These are phyloP conservation scores for Daedaleopsis sinensis DNA, from an alignment of 768 basidiomycete species.

Conservation along the genomic window DNA sequence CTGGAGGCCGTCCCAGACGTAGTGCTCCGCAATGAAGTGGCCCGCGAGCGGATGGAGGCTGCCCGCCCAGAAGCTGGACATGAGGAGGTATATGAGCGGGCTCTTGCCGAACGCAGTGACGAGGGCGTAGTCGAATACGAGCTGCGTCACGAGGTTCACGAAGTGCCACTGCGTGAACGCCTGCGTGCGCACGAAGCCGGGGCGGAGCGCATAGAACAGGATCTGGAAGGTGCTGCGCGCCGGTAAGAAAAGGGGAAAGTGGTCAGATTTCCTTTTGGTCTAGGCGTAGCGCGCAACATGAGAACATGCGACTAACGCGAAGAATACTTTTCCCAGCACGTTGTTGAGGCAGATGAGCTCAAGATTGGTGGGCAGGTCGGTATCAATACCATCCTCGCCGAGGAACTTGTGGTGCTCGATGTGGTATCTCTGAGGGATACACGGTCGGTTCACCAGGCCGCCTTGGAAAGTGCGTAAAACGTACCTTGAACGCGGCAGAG, in stretches of 20 bases:
- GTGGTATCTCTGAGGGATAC: constrained; percentile 71
- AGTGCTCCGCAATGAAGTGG: constrained; percentile 98
- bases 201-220: constrained; percentile 95
- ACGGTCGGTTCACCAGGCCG: background rate
- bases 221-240: constrained; percentile 88
- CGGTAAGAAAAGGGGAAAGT: background rate
- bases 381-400: constrained; percentile 95
- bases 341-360: constrained; percentile 91
- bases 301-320: constrained; percentile 65
- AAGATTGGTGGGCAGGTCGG: constrained; percentile 86
- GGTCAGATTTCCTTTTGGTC: no score
- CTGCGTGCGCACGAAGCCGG: constrained; percentile 88
- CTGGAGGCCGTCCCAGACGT: constrained; percentile 87
- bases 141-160: constrained; percentile 70
- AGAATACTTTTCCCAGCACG: constrained; percentile 97
- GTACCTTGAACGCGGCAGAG: constrained; percentile 91
- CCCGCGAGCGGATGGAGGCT: constrained; percentile 95
- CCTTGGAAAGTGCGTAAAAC: background rate
- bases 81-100: constrained; percentile 79
- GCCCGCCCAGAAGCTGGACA: constrained; percentile 95
- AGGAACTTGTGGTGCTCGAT: constrained; percentile 96
- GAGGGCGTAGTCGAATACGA: constrained; percentile 73
- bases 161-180: constrained; percentile 82
- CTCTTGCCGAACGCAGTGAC: constrained; percentile 47
- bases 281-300: background rate